Base-by-base conservation (phyloP, 257 asterid genomes). In the Salvia miltiorrhiza region DNA sequence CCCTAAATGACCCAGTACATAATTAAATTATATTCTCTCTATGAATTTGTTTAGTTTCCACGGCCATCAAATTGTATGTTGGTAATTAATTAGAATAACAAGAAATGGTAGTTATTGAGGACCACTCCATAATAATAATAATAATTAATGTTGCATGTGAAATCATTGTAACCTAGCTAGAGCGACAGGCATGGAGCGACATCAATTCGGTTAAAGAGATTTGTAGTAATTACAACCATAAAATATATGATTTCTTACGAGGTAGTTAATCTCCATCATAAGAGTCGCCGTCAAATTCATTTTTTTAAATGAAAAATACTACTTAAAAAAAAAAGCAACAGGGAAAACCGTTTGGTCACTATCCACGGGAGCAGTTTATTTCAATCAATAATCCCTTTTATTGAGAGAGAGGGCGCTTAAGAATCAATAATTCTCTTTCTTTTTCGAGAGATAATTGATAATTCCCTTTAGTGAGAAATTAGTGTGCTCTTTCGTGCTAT, bases 131-230 rank as follows among this genome's bases (percentile, higher is more conserved):
- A 19, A 49, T 37, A 69, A 62, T 43, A 65, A n/a, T n/a, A n/a
- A n/a, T n/a, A n/a, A n/a, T n/a, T n/a, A n/a, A 45, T 30, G 44
- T 52, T 69, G 79, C 72, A 75, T 55, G 62, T 69, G 76, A 43
- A 43, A 69, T 69, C 17, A 69, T 54, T 75, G 68, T 62, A 53
- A 63, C 45, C 48, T 24, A 54, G 67, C 44, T 40, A 61, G 68
- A 69, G 72, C 76, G 68, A 75, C 72, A 47, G 47, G 68, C 72
- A 56, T 75, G 72, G 67, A 9, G 48, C 9, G 48, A 69, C 57
- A 63, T 33, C 45, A 37, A 69, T 69, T 63, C n/a, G n/a, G n/a
- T n/a, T n/a, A n/a, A n/a, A n/a, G n/a, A n/a, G 61, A 20, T 35
- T 52, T 50, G 37, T 9, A 10, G 1, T 40, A 65, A 9, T 32